These are phyloP conservation scores for Mikania micrantha DNA, from an alignment of 129 eudicot species.

Conservation along the genomic window DNA sequence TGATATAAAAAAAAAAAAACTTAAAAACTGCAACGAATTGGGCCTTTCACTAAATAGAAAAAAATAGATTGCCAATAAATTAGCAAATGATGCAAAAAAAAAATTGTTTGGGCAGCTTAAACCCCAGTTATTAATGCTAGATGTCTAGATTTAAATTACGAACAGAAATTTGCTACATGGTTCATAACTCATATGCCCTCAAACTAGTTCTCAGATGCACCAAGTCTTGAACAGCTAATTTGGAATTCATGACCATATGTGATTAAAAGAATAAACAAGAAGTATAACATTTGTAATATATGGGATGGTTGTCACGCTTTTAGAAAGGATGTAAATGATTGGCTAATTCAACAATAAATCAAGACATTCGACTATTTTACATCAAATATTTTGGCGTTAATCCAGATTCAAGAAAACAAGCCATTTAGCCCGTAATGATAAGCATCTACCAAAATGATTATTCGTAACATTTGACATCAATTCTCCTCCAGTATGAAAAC, in stretches of 20 bases:
- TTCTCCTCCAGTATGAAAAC: not conserved
- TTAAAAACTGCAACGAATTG: not conserved
- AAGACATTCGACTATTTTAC: not conserved
- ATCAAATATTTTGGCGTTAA: not conserved
- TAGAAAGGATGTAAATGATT: not conserved
- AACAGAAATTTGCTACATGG: not conserved
- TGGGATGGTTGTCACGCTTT: not conserved
- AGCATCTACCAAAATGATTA: not conserved
- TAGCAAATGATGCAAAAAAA: constrained; percentile 1
- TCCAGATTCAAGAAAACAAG: not conserved
- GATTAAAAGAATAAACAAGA: not conserved
- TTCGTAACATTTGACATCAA: not conserved
- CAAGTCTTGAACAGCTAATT: not conserved
- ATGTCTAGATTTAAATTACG: not conserved
- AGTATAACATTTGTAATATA: not conserved
- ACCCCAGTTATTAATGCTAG: not conserved
- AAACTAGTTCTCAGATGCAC: constrained; percentile 2
- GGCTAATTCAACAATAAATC: not conserved
- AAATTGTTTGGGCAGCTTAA: not conserved
- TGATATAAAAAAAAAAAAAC: not conserved
- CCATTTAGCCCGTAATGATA: not conserved
- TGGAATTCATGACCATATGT: not conserved
- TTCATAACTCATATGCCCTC: constrained; percentile 5
- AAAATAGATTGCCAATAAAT: not conserved
- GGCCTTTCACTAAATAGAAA: not conserved